Evolutionary conservation across 805 yeast species (phyloP).

Genomic region (Tetrapisispora namnaoensis): DNA sequence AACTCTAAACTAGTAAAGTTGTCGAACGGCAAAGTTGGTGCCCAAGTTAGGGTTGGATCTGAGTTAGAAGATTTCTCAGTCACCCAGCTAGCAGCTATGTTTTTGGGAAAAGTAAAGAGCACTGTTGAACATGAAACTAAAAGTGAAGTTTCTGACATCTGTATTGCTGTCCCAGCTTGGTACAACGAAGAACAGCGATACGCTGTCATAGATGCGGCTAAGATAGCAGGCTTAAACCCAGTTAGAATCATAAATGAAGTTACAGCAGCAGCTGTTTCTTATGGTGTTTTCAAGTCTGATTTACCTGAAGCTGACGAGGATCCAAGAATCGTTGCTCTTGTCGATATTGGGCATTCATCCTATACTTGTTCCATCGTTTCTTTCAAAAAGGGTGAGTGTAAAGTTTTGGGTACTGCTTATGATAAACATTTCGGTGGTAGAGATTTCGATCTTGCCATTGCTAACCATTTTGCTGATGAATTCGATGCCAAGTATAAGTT

Average conservation of each 20-base stretch:
- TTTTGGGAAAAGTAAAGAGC: slow-evolving; percentile 78
- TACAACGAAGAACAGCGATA: slow-evolving; percentile 95
- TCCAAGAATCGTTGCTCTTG: slow-evolving; percentile 81
- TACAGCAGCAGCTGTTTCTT: slow-evolving; percentile 98
- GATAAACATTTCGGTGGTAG: slow-evolving; percentile 99
- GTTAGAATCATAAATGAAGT: slow-evolving; percentile 95
- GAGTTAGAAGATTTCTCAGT: slow-evolving; percentile 71
- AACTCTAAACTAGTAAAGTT: slow-evolving; percentile 62
- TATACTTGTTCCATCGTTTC: slow-evolving; percentile 85
- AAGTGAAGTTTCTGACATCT: slow-evolving; percentile 69
- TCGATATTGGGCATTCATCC: slow-evolving; percentile 95
- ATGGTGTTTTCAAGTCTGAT: slow-evolving; percentile 96
- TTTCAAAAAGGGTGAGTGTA: slow-evolving; percentile 92
- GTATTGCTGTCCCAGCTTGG: slow-evolving; percentile 95
- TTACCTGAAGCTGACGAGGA: slow-evolving; percentile 76
- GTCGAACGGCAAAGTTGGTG: slow-evolving; percentile 66
- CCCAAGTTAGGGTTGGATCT: slow-evolving; percentile 77
- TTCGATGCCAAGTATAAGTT: slow-evolving; percentile 88
- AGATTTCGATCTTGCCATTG: slow-evolving; percentile 86
- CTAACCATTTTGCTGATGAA: slow-evolving; percentile 89
- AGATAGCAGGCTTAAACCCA: slow-evolving; percentile 94
- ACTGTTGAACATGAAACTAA: slow-evolving; percentile 76
- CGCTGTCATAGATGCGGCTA: slow-evolving; percentile 90
- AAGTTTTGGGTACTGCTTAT: slow-evolving; percentile 82
- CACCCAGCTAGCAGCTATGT: slow-evolving; percentile 91